phyloP scores from a whole-genome alignment of 805 yeast species.

The Candida stauntonica region DNA sequence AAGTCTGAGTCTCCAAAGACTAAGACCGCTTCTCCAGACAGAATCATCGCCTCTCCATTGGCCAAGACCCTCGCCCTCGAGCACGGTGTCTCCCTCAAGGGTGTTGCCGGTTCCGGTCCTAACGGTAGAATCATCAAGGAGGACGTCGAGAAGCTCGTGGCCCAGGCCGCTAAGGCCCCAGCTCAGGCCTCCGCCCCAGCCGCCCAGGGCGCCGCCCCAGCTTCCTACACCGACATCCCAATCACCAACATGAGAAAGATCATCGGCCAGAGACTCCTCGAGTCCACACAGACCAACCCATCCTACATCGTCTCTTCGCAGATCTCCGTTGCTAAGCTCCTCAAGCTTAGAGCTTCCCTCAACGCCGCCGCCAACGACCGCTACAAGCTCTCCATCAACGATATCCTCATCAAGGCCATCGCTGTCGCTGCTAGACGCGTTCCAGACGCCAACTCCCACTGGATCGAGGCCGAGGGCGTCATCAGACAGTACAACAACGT shows the following conservation, averaged over 20 bases:
- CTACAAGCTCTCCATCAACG: constrained; percentile 91
- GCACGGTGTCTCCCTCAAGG: constrained; percentile 82
- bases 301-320: constrained; percentile 88
- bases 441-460: constrained; percentile 91
- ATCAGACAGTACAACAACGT: constrained; percentile 89
- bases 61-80: constrained; percentile 93
- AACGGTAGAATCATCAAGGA: constrained; percentile 88
- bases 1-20: constrained; percentile 36
- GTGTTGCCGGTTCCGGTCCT: constrained; percentile 90
- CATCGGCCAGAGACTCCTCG: constrained; percentile 82
- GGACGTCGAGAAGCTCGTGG: constrained; percentile 76
- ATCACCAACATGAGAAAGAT: constrained; percentile 89
- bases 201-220: constrained; percentile 40
- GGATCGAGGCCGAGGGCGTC: constrained; percentile 85
- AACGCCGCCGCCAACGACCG: constrained; percentile 81
- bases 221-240: constrained; percentile 76
- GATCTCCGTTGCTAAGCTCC: constrained; percentile 81
- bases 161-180: constrained; percentile 36
- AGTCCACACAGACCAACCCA: constrained; percentile 85
- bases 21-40: constrained; percentile 39
- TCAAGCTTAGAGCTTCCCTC: constrained; percentile 87
- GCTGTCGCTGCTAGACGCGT: constrained; percentile 86
- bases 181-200: constrained; percentile 39
- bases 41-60: constrained; percentile 91
- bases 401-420: constrained; percentile 89